phyloP scores from a whole-genome alignment of 768 basidiomycete species.

The Lentinus tigrinus region DNA sequence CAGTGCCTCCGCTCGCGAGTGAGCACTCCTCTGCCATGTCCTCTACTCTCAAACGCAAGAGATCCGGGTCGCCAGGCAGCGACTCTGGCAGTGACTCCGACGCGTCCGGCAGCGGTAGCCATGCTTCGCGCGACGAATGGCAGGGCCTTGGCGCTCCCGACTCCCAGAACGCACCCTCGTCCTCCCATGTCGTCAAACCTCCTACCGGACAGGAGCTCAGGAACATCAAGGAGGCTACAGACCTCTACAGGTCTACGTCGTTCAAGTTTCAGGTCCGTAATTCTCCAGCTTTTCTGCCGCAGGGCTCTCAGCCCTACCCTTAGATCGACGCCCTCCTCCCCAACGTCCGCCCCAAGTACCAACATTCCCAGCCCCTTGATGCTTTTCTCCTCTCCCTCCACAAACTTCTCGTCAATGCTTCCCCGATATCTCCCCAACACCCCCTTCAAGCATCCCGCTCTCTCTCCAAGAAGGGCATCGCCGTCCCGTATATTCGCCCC shows the following conservation, averaged over 20 bases:
- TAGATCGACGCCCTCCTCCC: slow-evolving; percentile 83
- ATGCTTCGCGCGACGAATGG: not conserved
- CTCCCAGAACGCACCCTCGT: not conserved
- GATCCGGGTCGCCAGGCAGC: too few relatives aligned
- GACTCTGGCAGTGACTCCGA: not conserved
- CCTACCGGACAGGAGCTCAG: slow-evolving; percentile 72
- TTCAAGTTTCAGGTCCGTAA: slow-evolving; percentile 78
- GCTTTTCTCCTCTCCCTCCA: slow-evolving; percentile 70
- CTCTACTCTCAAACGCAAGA: not conserved
- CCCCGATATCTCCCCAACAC: slow-evolving; percentile 55
- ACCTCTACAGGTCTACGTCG: slow-evolving; percentile 72
- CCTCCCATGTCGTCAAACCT: slow-evolving; percentile 38
- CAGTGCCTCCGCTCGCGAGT: too few relatives aligned
- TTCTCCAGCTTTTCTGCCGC: not conserved
- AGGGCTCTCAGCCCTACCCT: slow-evolving; percentile 1
- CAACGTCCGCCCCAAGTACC: slow-evolving; percentile 66
- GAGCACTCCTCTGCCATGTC: not conserved
- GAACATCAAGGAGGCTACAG: slow-evolving; percentile 68
- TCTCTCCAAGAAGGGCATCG: slow-evolving; percentile 52
- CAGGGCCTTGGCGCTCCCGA: not conserved
- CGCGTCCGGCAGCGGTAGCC: not conserved
- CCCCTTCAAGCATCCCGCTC: slow-evolving; percentile 64
- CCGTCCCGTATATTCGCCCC: slow-evolving; percentile 70
- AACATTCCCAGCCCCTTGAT: slow-evolving; percentile 57
- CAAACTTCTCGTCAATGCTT: slow-evolving; percentile 57